A percentile compares a stretch with the other conserved stretches of the same genome.
Conservation (phyloP, 257 asterid genomes). For the Solanum gandarillasii region DNA sequence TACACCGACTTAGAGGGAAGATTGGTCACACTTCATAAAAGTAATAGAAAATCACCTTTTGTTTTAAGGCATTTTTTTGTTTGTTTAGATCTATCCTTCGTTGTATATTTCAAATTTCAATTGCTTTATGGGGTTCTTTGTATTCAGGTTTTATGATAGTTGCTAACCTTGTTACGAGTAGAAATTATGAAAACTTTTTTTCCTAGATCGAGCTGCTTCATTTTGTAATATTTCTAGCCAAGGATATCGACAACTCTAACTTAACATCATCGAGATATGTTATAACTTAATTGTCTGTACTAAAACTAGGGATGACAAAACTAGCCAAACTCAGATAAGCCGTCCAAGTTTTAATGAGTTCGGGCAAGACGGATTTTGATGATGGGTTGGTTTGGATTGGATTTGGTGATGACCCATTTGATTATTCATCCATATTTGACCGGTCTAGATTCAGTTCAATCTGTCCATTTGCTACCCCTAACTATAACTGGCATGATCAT, state of each 20-base stretch:
- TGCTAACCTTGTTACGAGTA: background rate
- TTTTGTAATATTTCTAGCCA: background rate
- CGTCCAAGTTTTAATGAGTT: too few relatives aligned
- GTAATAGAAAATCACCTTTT: background rate
- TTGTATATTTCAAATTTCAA: background rate
- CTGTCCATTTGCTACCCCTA: too few relatives aligned
- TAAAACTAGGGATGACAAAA: background rate
- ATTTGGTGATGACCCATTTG: too few relatives aligned
- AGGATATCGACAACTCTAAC: background rate
- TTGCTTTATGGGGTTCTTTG: background rate
- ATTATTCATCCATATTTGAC: too few relatives aligned
- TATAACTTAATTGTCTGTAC: background rate
- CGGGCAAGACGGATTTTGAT: too few relatives aligned
- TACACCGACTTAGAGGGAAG: background rate
- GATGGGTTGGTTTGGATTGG: too few relatives aligned
- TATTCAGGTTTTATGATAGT: background rate
- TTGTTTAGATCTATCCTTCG: background rate
- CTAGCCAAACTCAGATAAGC: background rate
- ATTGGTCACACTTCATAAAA: too few relatives aligned
- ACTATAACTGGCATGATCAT: too few relatives aligned
- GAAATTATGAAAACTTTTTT: background rate
- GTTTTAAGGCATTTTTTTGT: background rate
- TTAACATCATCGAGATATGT: background rate
- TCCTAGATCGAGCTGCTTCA: background rate
- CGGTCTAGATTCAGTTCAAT: too few relatives aligned